Evolutionary conservation across 768 basidiomycete species (phyloP), one percentile per base, ranked within the genome.

Genomic region (Mycena metata): DNA sequence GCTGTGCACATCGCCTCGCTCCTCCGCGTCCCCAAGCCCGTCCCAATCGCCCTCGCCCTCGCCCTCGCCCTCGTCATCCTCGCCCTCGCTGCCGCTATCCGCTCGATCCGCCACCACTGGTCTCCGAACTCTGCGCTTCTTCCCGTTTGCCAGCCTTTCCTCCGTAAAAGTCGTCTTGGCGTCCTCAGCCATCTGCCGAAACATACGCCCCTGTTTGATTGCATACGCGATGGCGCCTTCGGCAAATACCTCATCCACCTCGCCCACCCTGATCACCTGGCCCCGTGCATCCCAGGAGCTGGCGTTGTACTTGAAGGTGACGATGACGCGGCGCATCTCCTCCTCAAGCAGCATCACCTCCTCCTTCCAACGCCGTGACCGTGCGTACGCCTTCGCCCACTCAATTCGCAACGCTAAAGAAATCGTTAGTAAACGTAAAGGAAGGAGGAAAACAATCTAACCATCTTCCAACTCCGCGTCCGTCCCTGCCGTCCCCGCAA

Each of bases 331-430:
- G 9, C 71, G 56, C 64, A 50, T 67, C 52, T 75, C 74, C 46
- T 75, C 74, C 45, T 49, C 42, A 6, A 75, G 36, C 17, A 75
- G 45, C 23, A 24, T 24, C 0, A 66, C 52, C 35, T 75, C 74
- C 49, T 75, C 71, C 5, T 45, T 54, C 74, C 74, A 75, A 13
- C 62, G 46, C 11, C 42, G 23, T 13, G 43, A 33, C 6, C 64
- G 64, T 3, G 64, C 64, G n/a, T n/a, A 58, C 2, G 64, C 55
- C 24, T 57, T 67, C 7, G 49, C 50, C 58, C 59, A 71, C 39
- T 71, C 70, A 19, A 73, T 57, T 17, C 36, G 51, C 6, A 68
- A 45, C 0, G 56, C 72, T 72, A 9, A 15, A 36, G 30, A 30
- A n/a, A 9, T 10, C 11, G 42, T 12, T 21, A 19, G 19, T 21